Conservation (phyloP, 2,329 filamentous ascomycete genomes). For the Botryotinia narcissicola region DNA sequence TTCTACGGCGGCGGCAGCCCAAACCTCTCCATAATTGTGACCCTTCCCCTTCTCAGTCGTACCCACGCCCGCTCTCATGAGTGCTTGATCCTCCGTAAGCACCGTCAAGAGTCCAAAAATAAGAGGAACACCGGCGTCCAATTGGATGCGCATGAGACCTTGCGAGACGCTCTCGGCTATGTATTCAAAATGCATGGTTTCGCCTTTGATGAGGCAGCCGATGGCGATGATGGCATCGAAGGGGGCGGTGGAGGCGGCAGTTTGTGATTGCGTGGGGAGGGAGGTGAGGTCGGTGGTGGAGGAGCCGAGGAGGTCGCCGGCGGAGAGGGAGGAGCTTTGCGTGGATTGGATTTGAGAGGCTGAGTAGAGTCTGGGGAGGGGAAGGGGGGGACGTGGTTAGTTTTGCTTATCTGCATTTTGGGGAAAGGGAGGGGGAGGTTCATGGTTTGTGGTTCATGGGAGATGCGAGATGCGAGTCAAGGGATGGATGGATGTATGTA, state of each 20-base stretch:
- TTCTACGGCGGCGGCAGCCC: slow-evolving; percentile 92
- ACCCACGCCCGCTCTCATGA: slow-evolving; percentile 73
- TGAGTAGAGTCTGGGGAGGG: slow-evolving; percentile 64
- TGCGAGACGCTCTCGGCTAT: slow-evolving; percentile 89
- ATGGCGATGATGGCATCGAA: slow-evolving; percentile 96
- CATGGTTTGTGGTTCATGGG: not conserved
- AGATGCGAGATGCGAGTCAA: slow-evolving; percentile 40
- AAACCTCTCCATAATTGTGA: slow-evolving; percentile 96
- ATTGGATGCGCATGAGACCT: slow-evolving; percentile 89
- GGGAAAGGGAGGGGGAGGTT: not conserved
- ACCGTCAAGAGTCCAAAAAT: slow-evolving; percentile 92
- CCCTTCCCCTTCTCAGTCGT: slow-evolving; percentile 58
- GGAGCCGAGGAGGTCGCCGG: slow-evolving; percentile 72
- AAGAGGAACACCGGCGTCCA: slow-evolving; percentile 85
- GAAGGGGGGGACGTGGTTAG: not conserved
- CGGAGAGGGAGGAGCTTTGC: slow-evolving; percentile 57
- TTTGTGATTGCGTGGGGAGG: slow-evolving; percentile 41
- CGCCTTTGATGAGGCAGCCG: slow-evolving; percentile 95
- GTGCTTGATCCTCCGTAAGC: slow-evolving; percentile 81
- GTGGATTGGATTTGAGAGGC: slow-evolving; percentile 82
- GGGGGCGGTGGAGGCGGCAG: slow-evolving; percentile 51
- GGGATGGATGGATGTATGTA: slow-evolving; percentile 8
- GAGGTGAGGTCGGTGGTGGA: slow-evolving; percentile 65
- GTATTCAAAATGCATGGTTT: slow-evolving; percentile 99
- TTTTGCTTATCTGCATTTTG: not conserved